Evolutionary conservation across 768 basidiomycete species (phyloP).

Genomic region (Rhizopogon sp.): DNA sequence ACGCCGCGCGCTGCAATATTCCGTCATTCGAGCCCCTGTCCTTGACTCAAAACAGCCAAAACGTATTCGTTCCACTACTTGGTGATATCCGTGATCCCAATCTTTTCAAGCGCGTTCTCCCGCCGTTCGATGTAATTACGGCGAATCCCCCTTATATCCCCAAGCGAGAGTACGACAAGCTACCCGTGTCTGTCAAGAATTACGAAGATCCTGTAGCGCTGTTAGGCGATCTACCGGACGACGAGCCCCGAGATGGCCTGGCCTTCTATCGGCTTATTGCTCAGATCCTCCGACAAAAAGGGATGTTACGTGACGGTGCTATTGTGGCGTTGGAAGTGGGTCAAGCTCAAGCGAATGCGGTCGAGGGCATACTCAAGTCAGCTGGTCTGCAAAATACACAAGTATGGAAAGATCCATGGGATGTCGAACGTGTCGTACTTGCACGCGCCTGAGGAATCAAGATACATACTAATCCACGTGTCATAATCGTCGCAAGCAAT

Average conservation of each 20-base stretch:
- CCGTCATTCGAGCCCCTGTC: not conserved
- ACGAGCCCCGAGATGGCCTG: constrained; percentile 42
- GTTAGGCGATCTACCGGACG: constrained; percentile 58
- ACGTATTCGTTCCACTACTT: constrained; percentile 36
- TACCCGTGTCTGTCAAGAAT: constrained; percentile 65
- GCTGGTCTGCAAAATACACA: constrained; percentile 45
- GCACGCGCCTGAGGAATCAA: constrained; percentile 33
- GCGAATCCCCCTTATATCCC: constrained; percentile 89
- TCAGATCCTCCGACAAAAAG: constrained; percentile 44
- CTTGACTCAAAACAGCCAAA: constrained; percentile 9
- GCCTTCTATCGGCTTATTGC: constrained; percentile 73
- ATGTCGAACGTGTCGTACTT: constrained; percentile 66
- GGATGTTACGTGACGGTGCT: constrained; percentile 47
- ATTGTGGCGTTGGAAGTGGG: constrained; percentile 80
- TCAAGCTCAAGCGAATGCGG: constrained; percentile 59
- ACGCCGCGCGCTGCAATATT: constrained; percentile 27
- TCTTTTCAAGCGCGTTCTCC: constrained; percentile 23
- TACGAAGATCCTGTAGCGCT: constrained; percentile 84
- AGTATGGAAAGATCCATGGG: constrained; percentile 82
- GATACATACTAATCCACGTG: not conserved
- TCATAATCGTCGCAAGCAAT: not conserved
- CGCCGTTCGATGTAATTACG: constrained; percentile 73
- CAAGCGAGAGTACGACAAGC: constrained; percentile 49
- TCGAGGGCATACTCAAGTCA: constrained; percentile 53
- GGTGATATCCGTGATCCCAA: constrained; percentile 36